Percentiles rank a stretch among this genome's conserved stretches.
These are phyloP conservation scores for Boechera stricta DNA, from an alignment of 345 rosid genomes.

Conservation along the genomic window DNA sequence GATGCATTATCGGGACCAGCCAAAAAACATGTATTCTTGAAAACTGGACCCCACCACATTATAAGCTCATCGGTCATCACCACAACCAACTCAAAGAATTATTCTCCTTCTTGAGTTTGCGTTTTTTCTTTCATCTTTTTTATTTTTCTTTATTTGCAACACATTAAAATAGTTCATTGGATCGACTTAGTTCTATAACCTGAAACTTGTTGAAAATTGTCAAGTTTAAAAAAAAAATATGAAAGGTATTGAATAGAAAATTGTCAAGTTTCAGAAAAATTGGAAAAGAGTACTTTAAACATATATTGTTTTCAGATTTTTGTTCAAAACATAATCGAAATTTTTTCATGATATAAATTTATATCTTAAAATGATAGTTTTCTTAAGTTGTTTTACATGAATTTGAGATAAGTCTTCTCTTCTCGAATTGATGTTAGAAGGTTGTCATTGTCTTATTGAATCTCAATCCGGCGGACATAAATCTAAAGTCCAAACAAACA, in stretches of 20 bases:
- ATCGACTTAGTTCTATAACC: background rate
- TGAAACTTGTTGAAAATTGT: background rate
- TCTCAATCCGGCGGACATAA: slow-evolving; percentile 10
- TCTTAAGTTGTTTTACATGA: background rate
- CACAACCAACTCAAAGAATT: slow-evolving; percentile 30
- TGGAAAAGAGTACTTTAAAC: background rate
- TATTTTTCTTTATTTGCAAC: background rate
- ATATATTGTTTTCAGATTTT: background rate
- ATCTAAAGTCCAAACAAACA: slow-evolving; percentile 4
- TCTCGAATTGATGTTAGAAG: background rate
- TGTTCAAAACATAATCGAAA: background rate
- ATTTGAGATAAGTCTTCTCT: background rate
- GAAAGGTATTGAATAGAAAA: background rate
- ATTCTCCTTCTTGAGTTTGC: background rate
- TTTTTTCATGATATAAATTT: background rate
- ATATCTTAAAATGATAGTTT: background rate
- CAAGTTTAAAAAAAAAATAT: background rate
- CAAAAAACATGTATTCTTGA: background rate
- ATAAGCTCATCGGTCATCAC: slow-evolving; percentile 21
- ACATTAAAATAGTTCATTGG: background rate
- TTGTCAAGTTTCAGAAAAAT: background rate
- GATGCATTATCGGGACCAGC: slow-evolving; percentile 23
- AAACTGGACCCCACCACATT: slow-evolving; percentile 33
- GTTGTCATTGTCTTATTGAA: background rate
- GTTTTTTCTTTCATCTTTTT: background rate